These are phyloP conservation scores for Colletotrichum tropicale DNA, from an alignment of 2,329 filamentous ascomycete species.

Conservation along the genomic window DNA sequence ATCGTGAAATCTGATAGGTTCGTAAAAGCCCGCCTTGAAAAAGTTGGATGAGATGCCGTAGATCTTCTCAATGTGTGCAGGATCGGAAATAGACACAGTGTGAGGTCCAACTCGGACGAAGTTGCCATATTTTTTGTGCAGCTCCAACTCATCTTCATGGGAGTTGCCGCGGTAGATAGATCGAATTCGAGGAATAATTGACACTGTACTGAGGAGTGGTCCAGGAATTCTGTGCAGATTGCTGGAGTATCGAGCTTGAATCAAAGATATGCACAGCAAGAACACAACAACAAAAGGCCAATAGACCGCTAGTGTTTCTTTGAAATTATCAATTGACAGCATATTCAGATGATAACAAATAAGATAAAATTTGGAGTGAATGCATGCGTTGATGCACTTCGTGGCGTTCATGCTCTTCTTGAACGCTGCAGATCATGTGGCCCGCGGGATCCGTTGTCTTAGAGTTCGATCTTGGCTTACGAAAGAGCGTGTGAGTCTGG, in stretches of 20 bases:
- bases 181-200: neutral
- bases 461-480: neutral
- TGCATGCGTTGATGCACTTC: neutral
- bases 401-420: neutral
- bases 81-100: neutral
- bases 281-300: neutral
- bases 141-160: neutral
- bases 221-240: neutral
- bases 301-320: neutral
- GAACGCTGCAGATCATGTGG: neutral
- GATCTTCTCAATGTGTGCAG: neutral
- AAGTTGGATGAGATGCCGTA: neutral
- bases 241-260: neutral
- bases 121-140: neutral
- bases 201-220: neutral
- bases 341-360: neutral
- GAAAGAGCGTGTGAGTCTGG: neutral
- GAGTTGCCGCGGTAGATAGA: neutral
- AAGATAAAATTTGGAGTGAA: neutral
- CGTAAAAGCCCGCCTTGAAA: conserved; percentile 7
- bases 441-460: neutral
- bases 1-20: conserved; percentile 1
- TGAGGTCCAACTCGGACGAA: neutral
- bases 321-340: neutral
- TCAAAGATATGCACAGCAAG: neutral